A percentile compares a stretch with the other conserved stretches of the same genome.
Conservation (phyloP, 495 filamentous ascomycete genomes). For the Talaromyces wortmannii region DNA sequence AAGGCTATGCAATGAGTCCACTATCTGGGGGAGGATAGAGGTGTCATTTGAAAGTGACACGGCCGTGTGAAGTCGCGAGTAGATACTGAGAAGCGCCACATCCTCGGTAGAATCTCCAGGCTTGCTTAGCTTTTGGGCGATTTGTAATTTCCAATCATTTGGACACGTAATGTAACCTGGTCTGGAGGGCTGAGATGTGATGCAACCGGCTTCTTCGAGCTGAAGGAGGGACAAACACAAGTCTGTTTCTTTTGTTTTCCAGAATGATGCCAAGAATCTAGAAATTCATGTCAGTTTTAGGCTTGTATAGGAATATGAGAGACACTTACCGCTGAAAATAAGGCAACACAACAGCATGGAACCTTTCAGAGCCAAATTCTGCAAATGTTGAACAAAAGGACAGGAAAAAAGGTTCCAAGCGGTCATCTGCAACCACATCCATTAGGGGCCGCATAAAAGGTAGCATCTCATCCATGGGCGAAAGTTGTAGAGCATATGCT, state of each 20-base stretch:
- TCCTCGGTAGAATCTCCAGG: constrained; percentile 12
- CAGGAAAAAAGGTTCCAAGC: constrained; percentile 62
- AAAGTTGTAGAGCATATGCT: constrained; percentile 63
- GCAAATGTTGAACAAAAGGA: constrained; percentile 76
- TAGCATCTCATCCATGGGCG: constrained; percentile 76
- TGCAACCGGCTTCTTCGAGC: constrained; percentile 49
- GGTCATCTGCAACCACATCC: constrained; percentile 54
- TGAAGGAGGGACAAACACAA: constrained; percentile 64
- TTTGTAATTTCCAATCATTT: constrained; percentile 61
- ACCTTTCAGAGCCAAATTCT: constrained; percentile 65
- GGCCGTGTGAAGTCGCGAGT: constrained; percentile 30
- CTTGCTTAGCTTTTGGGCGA: constrained; percentile 55
- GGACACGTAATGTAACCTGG: constrained; percentile 55
- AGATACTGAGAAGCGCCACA: constrained; percentile 29
- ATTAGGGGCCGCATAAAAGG: constrained; percentile 56
- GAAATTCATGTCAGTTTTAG: constrained; percentile 2
- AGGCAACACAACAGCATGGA: constrained; percentile 67
- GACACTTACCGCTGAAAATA: constrained; percentile 64
- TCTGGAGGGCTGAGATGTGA: constrained; percentile 34
- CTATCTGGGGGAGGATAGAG: constrained; percentile 24
- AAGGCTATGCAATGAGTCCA: constrained; percentile 24
- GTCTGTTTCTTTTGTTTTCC: constrained; percentile 60
- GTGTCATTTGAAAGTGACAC: constrained; percentile 30
- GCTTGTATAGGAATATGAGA: no score
- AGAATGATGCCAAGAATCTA: constrained; percentile 65